These are phyloP conservation scores for Scheffersomyces quercinus DNA, from an alignment of 1,139 yeast genomes.

Conservation along the genomic window DNA sequence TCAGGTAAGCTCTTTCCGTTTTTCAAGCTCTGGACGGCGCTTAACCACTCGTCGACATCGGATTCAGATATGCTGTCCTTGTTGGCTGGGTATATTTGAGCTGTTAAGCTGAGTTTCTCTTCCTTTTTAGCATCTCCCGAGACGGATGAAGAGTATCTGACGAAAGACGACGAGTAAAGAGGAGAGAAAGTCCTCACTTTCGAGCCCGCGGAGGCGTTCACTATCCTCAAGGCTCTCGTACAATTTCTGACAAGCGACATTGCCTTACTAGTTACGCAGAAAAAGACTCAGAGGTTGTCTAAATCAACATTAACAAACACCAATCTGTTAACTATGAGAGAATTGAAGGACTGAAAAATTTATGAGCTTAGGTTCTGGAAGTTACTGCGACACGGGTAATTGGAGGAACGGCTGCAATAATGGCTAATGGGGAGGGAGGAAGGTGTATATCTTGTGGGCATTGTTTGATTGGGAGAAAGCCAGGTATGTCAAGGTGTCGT, in stretches of 20 bases:
- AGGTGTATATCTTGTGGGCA: too few species aligned
- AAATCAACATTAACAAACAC: too few species aligned
- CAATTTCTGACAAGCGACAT: conserved; percentile 14
- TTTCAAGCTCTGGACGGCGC: conserved; percentile 58
- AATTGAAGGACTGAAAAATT: too few species aligned
- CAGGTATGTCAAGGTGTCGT: too few species aligned
- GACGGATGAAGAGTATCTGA: conserved; percentile 14
- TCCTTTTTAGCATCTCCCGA: conserved; percentile 1
- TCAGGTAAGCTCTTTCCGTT: conserved; percentile 35
- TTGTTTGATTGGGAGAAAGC: too few species aligned
- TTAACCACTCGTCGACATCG: conserved; percentile 68
- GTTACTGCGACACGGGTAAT: too few species aligned
- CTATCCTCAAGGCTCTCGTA: conserved; percentile 7
- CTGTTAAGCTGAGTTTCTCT: conserved; percentile 23
- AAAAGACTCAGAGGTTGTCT: too few species aligned
- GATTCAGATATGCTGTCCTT: conserved; percentile 46
- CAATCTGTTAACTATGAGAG: too few species aligned
- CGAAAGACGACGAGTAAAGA: conserved; percentile 1
- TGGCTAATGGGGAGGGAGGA: too few species aligned
- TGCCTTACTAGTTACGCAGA: neutral
- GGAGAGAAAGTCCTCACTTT: neutral
- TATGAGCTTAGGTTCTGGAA: too few species aligned
- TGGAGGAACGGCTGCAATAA: too few species aligned
- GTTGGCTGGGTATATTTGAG: conserved; percentile 42
- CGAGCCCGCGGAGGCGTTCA: neutral